phyloP scores from a whole-genome alignment of 2,329 filamentous ascomycete genomes.

The Aaosphaeria arxii region DNA sequence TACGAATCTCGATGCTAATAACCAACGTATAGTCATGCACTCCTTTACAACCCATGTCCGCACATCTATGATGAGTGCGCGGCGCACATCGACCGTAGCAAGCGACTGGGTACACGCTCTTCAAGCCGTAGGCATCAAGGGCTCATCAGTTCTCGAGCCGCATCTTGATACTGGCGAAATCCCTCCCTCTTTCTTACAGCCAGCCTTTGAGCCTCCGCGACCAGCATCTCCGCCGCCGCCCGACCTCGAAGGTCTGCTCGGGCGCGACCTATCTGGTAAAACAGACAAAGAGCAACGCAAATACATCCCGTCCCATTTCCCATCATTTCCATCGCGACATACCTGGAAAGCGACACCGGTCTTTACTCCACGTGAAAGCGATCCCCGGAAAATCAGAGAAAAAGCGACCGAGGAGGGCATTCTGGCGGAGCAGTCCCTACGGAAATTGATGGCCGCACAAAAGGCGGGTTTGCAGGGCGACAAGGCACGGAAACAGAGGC shows the following conservation, averaged over 20 bases:
- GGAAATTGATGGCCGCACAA: slow-evolving; percentile 53
- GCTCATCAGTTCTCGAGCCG: slow-evolving; percentile 36
- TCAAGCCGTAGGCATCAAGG: slow-evolving; percentile 37
- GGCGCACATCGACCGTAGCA: slow-evolving; percentile 55
- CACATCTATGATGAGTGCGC: slow-evolving; percentile 56
- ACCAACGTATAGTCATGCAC: slow-evolving; percentile 48
- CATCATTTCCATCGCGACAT: slow-evolving; percentile 61
- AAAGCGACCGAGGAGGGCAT: slow-evolving; percentile 64
- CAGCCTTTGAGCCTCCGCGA: slow-evolving; percentile 40
- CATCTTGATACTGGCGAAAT: slow-evolving; percentile 43
- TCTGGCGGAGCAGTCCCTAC: slow-evolving; percentile 62
- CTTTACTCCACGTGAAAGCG: slow-evolving; percentile 56
- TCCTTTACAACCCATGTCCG: slow-evolving; percentile 53
- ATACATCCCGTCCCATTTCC: slow-evolving; percentile 61
- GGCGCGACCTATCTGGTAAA: slow-evolving; percentile 49
- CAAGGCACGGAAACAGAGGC: slow-evolving; percentile 38
- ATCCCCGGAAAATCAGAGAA: slow-evolving; percentile 59
- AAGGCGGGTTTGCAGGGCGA: slow-evolving; percentile 45
- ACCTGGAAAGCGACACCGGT: slow-evolving; percentile 62
- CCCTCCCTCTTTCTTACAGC: slow-evolving; percentile 33
- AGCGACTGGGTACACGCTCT: slow-evolving; percentile 58
- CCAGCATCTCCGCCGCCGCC: slow-evolving; percentile 40
- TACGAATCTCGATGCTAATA: no score
- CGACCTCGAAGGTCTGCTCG: slow-evolving; percentile 49
- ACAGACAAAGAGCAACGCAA: slow-evolving; percentile 45